Base-by-base conservation (phyloP, 164 flowering plant species). In the Stephania yunnanensis region DNA sequence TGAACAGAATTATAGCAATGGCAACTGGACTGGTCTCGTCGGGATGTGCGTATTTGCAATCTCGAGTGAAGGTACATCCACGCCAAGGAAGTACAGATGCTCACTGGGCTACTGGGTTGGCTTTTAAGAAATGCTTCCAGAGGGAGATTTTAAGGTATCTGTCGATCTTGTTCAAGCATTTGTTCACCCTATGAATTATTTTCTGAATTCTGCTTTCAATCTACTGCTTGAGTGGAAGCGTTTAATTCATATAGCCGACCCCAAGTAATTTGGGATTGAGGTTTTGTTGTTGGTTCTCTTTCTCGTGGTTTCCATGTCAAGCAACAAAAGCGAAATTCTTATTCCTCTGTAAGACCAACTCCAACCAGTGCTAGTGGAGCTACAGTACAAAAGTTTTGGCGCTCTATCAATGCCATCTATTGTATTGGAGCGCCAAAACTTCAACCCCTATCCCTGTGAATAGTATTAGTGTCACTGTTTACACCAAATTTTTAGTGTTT, bases 21-120 rank as follows among this genome's bases (percentile, higher is more conserved):
- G 78, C 91, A 65, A 83, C 87, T 6, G 77, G 89, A 76, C 48
- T 89, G 66, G 87, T 87, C 45, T 79, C 85, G 44, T 78, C 85
- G 2, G 83, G 92, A 71, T 85, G 81, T 48, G 75, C 87, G 78
- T 78, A 63, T 13, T 74, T 90, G 79, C 80, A 81, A 25, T 78
- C 81, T 45, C 71, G 73, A 67, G 83, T 75, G 70, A 72, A 73
- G 0, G 13, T 64, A 42, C 76, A 71, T 81, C 80, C 55, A 78
- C 75, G 77, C 76, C 85, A 78, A 68, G 79, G 82, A 78, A 79
- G 78, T 71, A 73, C 83, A 73, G 85, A 80, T 70, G 63, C 82
- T 80, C 81, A 84, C 73, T 82, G 84, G 87, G 80, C 81, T 63
- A 79, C 85, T 50, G 65, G 72, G 50, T 13, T 84, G 63, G 63